Percentiles rank a stretch among this genome's conserved stretches.
phyloP scores from a whole-genome alignment of 768 basidiomycete species.

The Auriscalpium vulgare region DNA sequence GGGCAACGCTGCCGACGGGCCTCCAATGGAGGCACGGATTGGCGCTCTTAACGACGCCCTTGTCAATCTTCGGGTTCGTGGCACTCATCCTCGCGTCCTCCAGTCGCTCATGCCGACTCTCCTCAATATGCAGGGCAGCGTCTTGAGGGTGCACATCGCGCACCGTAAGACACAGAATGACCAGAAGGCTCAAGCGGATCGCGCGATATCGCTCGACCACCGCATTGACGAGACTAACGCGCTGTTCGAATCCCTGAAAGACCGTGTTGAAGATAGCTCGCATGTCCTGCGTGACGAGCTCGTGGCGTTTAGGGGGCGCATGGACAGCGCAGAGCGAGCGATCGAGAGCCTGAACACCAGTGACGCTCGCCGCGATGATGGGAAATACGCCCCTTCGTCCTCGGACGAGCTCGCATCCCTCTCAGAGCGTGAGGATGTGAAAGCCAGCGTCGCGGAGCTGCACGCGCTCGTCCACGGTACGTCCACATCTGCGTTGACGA shows the following conservation, averaged over 20 bases:
- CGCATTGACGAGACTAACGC: conserved; percentile 11
- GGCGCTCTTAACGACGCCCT: conserved; percentile 13
- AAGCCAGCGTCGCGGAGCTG: conserved; percentile 11
- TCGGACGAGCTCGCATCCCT: not conserved
- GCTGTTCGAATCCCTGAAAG: not conserved
- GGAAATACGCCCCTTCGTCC: not conserved
- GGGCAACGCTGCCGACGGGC: too few species aligned
- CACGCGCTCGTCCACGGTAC: conserved; percentile 5
- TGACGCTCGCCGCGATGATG: not conserved
- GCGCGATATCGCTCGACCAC: conserved; percentile 9
- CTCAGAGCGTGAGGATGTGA: conserved; percentile 29
- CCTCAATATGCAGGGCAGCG: conserved; percentile 6
- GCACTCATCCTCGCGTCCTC: not conserved
- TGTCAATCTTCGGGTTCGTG: conserved; percentile 15
- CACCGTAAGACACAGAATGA: conserved; percentile 17
- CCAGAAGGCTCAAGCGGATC: conserved; percentile 14
- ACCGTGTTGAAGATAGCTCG: not conserved
- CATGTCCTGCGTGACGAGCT: conserved; percentile 2
- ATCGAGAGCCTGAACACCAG: not conserved
- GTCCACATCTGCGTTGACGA: not conserved
- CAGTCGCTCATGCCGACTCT: not conserved
- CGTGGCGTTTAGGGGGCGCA: not conserved
- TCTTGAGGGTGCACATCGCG: conserved; percentile 15
- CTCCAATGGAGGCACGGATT: not conserved
- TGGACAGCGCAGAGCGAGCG: not conserved